These are phyloP conservation scores for Penicillium bialowiezense DNA, from an alignment of 495 filamentous ascomycete genomes.

Conservation along the genomic window DNA sequence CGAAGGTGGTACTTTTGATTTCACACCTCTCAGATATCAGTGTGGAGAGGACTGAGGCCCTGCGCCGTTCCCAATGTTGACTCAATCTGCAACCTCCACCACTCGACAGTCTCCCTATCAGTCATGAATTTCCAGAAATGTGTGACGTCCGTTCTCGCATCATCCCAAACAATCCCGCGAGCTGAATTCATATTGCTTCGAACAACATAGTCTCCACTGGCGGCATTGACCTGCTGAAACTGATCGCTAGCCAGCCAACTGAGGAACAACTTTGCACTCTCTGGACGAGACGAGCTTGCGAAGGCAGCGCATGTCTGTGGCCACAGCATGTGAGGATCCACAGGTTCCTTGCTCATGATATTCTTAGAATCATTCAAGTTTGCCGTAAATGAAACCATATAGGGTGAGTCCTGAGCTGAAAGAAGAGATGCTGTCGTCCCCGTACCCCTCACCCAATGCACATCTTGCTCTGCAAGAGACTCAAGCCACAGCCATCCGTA, in stretches of 20 bases:
- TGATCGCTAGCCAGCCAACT: background rate
- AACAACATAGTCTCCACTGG: background rate
- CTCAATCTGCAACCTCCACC: background rate
- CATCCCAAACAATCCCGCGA: background rate
- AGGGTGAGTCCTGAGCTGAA: background rate
- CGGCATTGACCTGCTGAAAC: background rate
- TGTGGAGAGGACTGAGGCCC: background rate
- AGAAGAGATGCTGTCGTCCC: background rate
- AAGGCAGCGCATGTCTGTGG: background rate
- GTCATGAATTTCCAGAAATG: background rate
- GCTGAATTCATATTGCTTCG: background rate
- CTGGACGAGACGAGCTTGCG: background rate
- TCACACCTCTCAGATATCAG: too few relatives aligned
- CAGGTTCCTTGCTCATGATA: background rate
- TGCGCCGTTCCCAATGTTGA: background rate
- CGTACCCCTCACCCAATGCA: conserved; percentile 3
- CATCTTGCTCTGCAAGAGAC: background rate
- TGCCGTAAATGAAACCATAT: background rate
- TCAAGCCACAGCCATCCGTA: conserved; percentile 1
- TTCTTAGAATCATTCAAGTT: background rate
- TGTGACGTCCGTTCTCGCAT: background rate
- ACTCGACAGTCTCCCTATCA: background rate
- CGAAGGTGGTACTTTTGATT: too few relatives aligned
- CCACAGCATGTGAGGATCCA: background rate
- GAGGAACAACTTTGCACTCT: background rate